Conservation (phyloP, 2,329 filamentous ascomycete genomes). For the Parascedosporium putredinis region DNA sequence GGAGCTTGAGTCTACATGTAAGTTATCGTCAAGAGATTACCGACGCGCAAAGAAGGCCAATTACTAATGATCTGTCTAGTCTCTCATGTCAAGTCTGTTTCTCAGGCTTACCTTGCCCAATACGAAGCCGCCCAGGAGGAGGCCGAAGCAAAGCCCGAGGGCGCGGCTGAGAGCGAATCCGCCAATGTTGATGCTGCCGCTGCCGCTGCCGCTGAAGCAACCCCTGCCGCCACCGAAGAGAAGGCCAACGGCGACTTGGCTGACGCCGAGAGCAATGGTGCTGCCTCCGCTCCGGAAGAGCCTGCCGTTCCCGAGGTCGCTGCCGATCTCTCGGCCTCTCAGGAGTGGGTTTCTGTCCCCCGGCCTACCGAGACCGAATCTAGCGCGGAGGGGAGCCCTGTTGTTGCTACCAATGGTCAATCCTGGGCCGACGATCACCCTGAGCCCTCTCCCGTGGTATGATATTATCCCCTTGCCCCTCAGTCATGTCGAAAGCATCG, state of each 20-base stretch:
- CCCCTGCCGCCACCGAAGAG: constrained; percentile 19
- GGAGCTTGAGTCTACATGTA: constrained; percentile 61
- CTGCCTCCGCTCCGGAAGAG: constrained; percentile 51
- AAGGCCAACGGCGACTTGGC: constrained; percentile 20
- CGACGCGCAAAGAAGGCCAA: background rate
- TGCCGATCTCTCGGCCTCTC: constrained; percentile 33
- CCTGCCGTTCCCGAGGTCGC: constrained; percentile 27
- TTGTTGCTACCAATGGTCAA: constrained; percentile 42
- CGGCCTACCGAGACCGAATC: constrained; percentile 62
- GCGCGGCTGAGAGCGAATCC: constrained; percentile 4
- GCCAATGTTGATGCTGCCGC: constrained; percentile 8
- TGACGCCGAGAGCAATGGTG: constrained; percentile 30
- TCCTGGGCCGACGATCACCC: constrained; percentile 79
- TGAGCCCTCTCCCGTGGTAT: constrained; percentile 35
- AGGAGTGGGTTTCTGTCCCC: constrained; percentile 58
- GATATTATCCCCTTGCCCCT: constrained; percentile 12
- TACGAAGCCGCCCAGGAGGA: constrained; percentile 18
- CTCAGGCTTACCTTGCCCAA: constrained; percentile 40
- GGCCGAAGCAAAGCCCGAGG: constrained; percentile 14
- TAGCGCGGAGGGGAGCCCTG: constrained; percentile 45
- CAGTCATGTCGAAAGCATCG: background rate
- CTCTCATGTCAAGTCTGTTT: constrained; percentile 30
- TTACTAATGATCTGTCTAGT: constrained; percentile 20
- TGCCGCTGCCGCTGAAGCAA: background rate
- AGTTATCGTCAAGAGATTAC: constrained; percentile 20